Evolutionary conservation across 805 yeast species (phyloP), one percentile per base, ranked within the genome.

Genomic region (Schizosaccharomyces lindneri): DNA sequence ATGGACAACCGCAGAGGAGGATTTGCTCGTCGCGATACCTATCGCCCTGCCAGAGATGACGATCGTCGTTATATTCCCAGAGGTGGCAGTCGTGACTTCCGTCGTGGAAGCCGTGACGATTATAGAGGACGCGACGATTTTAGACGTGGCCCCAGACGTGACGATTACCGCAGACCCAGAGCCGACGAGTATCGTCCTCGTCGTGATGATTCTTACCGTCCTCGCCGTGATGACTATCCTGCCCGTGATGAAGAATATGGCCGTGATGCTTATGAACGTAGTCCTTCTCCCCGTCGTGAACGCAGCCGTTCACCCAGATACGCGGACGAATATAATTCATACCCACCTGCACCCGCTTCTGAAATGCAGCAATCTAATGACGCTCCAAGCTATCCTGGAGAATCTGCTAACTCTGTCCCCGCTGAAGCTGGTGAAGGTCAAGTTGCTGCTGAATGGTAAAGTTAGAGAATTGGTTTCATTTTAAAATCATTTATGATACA

Each of bases 111-210:
- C 6, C 51, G 51, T n/a, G 51, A 46, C 1, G 51, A 46, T 46
- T 46, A 13, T 17, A 36, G 41, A 36, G 17, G 65, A 24, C 65
- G 62, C 57, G 57, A 51, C 15, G 57, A 51, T 15, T 48, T n/a
- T 9, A n/a, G 55, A 24, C 36, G 36, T 17, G 67, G 66, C 29
- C 64, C 65, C 55, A 61, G 68, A 43, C 65, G 63, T 29, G 68
- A 64, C 55, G 62, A 62, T 29, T 59, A 55, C 15, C 39, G 62
- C 32, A n/a, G 24, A 31, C 55, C 61, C 11, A 51, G 62, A 29
- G 62, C 66, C 17, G 64, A 64, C 41, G 62, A 65, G 19, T 64
- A 65, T 15, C 62, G 64, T 19, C 65, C 65, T 48, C 61, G 64
- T 21, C 61, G 65, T 15, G 63, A 60, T 39, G 61, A 32, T 24